Percentiles rank a stretch among this genome's conserved stretches.
These are phyloP conservation scores for Gliomastix tumulicola DNA, from an alignment of 2,329 filamentous ascomycete species.

Conservation along the genomic window DNA sequence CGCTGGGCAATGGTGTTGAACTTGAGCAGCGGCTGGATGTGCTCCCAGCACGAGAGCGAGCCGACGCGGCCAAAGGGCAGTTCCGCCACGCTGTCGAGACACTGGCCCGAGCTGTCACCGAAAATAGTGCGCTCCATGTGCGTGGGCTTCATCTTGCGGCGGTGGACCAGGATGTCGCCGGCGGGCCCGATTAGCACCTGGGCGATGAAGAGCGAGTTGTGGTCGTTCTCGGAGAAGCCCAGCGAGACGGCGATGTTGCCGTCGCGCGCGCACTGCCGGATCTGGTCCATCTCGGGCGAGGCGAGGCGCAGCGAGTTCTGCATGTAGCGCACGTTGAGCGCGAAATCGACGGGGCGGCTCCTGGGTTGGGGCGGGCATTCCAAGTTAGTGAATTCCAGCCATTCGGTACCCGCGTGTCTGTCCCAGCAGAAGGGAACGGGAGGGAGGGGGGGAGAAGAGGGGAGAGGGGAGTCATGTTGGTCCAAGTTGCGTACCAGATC, in stretches of 20 bases:
- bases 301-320: slow-evolving; percentile 28
- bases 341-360: slow-evolving; percentile 16
- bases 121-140: slow-evolving; percentile 41
- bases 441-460: neutral
- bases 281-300: slow-evolving; percentile 34
- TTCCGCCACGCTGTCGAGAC: slow-evolving; percentile 43
- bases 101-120: slow-evolving; percentile 49
- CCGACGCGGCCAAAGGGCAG: slow-evolving; percentile 44
- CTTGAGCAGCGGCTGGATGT: slow-evolving; percentile 36
- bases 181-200: slow-evolving; percentile 44
- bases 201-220: slow-evolving; percentile 36
- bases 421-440: too few relatives aligned
- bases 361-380: neutral
- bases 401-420: too few relatives aligned
- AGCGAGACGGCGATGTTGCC: slow-evolving; percentile 37
- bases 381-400: neutral
- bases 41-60: slow-evolving; percentile 49
- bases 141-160: slow-evolving; percentile 44
- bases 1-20: slow-evolving; percentile 15
- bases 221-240: slow-evolving; percentile 41
- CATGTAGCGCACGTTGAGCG: slow-evolving; percentile 15
- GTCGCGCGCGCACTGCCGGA: slow-evolving; percentile 30
- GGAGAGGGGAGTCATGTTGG: neutral
- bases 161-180: slow-evolving; percentile 35
- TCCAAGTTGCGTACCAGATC: slow-evolving; percentile 16